phyloP scores from a whole-genome alignment of 768 basidiomycete genomes.

The Coprinopsis strossmayeri region DNA sequence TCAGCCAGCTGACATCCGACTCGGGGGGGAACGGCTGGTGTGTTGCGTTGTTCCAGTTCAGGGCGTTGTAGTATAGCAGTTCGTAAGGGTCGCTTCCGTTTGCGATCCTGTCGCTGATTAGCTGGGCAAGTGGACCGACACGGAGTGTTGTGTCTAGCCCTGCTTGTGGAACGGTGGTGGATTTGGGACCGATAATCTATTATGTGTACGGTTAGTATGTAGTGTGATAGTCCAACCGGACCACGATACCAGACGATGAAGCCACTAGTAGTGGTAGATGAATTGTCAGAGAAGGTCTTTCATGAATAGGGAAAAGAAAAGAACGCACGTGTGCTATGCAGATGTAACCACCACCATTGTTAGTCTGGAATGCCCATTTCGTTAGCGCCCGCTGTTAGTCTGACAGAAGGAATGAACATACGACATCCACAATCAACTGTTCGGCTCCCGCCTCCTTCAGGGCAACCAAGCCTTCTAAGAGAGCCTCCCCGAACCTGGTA shows the following conservation, averaged over 20 bases:
- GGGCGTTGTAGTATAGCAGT: slow-evolving; percentile 41
- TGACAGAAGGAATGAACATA: slow-evolving; percentile 17
- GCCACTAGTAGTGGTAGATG: slow-evolving; percentile 31
- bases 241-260: slow-evolving; percentile 35
- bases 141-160: slow-evolving; percentile 46
- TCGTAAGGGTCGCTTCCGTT: slow-evolving; percentile 38
- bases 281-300: slow-evolving; percentile 6
- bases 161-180: slow-evolving; percentile 46
- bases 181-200: slow-evolving; percentile 46
- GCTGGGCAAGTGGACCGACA: slow-evolving; percentile 40
- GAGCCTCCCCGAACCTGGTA: slow-evolving; percentile 29
- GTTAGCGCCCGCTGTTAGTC: not conserved
- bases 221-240: not conserved
- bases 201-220: slow-evolving; percentile 1
- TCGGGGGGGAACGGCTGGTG: slow-evolving; percentile 32
- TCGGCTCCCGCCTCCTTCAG: slow-evolving; percentile 43
- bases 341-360: slow-evolving; percentile 52
- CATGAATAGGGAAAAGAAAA: not conserved
- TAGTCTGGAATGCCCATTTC: slow-evolving; percentile 34
- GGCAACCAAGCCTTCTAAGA: slow-evolving; percentile 40
- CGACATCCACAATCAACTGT: slow-evolving; percentile 53
- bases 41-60: slow-evolving; percentile 41
- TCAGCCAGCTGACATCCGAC: slow-evolving; percentile 36
- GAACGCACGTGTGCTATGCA: slow-evolving; percentile 50
- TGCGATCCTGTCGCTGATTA: slow-evolving; percentile 39